These are phyloP conservation scores for Pythium dissotocum DNA, from an alignment of 352 stramenopile species.

Conservation along the genomic window DNA sequence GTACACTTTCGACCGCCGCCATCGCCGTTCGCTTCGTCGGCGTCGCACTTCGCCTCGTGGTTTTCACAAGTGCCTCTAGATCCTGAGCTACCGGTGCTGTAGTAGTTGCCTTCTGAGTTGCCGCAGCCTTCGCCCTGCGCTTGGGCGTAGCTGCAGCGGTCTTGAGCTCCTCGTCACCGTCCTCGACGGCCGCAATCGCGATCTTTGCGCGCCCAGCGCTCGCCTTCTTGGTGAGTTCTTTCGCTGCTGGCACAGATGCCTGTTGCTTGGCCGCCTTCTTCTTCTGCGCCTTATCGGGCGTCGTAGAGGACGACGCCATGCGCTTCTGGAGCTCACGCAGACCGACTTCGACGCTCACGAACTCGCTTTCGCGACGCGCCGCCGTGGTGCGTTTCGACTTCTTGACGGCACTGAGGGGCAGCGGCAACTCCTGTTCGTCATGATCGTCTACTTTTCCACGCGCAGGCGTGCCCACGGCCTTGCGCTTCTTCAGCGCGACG, in stretches of 20 bases:
- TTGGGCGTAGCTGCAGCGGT: conserved; percentile 17
- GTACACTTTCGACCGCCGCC: background rate
- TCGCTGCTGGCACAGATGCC: background rate
- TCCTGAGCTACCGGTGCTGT: background rate
- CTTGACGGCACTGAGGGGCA: conserved; percentile 9
- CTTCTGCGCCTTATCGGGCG: conserved; percentile 13
- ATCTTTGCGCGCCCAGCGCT: conserved; percentile 3
- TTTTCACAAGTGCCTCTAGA: background rate
- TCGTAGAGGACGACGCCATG: conserved; percentile 30
- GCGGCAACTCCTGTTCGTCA: conserved; percentile 6
- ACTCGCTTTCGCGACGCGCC: conserved; percentile 49
- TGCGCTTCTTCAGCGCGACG: conserved; percentile 23
- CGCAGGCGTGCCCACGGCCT: conserved; percentile 2
- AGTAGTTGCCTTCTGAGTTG: background rate
- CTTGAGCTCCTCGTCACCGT: background rate
- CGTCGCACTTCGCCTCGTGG: background rate
- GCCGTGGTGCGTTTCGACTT: conserved; percentile 20
- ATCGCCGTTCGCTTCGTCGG: background rate
- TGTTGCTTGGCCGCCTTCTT: background rate
- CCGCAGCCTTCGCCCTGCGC: conserved; percentile 3
- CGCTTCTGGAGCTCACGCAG: conserved; percentile 72
- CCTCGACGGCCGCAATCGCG: background rate
- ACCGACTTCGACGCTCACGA: conserved; percentile 70
- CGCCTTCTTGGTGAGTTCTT: background rate
- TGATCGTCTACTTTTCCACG: background rate